Evolutionary conservation across 495 filamentous ascomycete species (phyloP), one percentile per base, ranked within the genome.

Genomic region (Hypomontagnella submonticulosa): DNA sequence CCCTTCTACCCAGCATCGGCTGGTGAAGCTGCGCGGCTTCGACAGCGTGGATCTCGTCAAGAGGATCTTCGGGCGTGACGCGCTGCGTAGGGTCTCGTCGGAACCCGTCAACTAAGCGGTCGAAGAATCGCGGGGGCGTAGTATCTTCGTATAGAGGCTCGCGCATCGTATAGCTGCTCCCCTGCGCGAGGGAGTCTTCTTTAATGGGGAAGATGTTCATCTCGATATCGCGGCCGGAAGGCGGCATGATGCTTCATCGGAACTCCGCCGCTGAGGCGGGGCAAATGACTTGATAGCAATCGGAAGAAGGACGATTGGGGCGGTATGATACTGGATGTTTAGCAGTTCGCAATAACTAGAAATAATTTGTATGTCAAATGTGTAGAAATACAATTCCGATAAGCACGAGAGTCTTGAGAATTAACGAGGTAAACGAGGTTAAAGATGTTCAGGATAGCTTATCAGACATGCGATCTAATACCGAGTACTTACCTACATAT

Each of bases 51-150:
- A 81, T 89, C 83, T 36, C 84, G 80, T 57, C 83, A 79, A 33
- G 83, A 61, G 43, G 73, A 46, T 81, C 80, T 33, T 80, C 82
- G 18, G 84, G 81, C 19, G 85, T 88, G 23, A 88, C 80, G 46
- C 81, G 81, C 4, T 82, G 79, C 71, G 87, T 86, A 11, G 92
- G 91, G 62, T 97, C 92, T 23, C 89, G 82, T 68, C 87, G 88
- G 82, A 98, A 97, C 71, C 91, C 89, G 75, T 96, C 88, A 56
- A 90, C 57, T 59, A 92, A 78, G 19, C 84, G 83, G 10, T 76
- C 71, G 0, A 84, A 47, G 6, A 81, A 69, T 48, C 69, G 69
- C 18, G 70, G 70, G 13, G 51, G 65, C 8, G 34, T 20, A 11
- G 34, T 41, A 0, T 73, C 72, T n/a, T 75, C 72, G 49, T 79